Conservation (phyloP, 164 flowering plant species). For the Pachysandra terminalis region DNA sequence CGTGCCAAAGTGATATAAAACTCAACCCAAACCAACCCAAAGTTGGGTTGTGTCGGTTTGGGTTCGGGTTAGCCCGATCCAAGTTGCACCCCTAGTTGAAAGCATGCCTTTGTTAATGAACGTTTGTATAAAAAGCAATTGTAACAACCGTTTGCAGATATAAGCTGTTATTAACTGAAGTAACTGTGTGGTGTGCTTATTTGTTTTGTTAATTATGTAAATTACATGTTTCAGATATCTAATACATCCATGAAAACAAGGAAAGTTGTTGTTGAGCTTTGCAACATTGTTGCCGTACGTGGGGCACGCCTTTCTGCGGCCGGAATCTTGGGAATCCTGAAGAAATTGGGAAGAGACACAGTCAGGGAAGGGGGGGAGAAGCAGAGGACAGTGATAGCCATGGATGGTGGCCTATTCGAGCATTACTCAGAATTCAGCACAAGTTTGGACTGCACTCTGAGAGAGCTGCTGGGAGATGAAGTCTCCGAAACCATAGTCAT, state of each 20-base stretch:
- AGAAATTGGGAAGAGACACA: slow-evolving; percentile 80
- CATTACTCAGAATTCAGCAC: slow-evolving; percentile 72
- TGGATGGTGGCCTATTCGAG: slow-evolving; percentile 90
- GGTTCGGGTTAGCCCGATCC: no score
- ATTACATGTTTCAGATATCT: slow-evolving; percentile 45
- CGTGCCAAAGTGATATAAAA: no score
- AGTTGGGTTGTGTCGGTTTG: no score
- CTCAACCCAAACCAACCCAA: no score
- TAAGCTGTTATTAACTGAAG: neutral
- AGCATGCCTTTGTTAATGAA: neutral
- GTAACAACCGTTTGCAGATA: neutral
- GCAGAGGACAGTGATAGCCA: slow-evolving; percentile 63
- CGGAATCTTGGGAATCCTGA: slow-evolving; percentile 77
- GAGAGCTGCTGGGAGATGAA: slow-evolving; percentile 71
- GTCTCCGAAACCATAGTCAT: slow-evolving; percentile 36
- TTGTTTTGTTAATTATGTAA: neutral
- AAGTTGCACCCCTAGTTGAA: no score
- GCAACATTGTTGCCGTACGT: slow-evolving; percentile 76
- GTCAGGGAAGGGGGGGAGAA: slow-evolving; percentile 47
- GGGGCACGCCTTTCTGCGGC: slow-evolving; percentile 94
- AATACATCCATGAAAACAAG: slow-evolving; percentile 74
- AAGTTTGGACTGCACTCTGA: slow-evolving; percentile 55
- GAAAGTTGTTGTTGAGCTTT: slow-evolving; percentile 66
- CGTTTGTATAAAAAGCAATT: neutral
- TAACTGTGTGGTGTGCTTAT: neutral